Base-by-base conservation (phyloP, 2,329 filamentous ascomycete genomes). In the Pseudogymnoascus sp. region DNA sequence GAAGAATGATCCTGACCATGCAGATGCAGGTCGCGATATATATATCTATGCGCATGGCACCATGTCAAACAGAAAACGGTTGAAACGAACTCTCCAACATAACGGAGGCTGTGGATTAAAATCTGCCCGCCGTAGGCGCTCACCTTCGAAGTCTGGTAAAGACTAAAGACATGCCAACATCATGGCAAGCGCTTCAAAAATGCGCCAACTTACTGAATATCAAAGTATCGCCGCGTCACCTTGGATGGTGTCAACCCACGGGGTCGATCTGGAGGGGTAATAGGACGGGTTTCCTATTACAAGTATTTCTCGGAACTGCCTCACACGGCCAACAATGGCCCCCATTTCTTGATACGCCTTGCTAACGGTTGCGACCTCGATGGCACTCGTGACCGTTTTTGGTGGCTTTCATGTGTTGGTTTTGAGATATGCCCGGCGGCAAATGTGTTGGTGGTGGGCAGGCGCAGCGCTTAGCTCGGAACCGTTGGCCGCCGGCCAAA, bases 151-250 rank as follows among this genome's bases (percentile, higher is more conserved):
- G 45, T 33, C 4, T 33, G n/a, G 29, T 33, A 55, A 31, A 52
- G 45, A 55, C 45, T 4, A 18, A n/a, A 31, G 27, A 55, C 45
- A 55, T n/a, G 4, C 45, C 27, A 33, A 55, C 27, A 55, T 55
- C 29, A 12, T 33, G 45, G 2, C 45, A 55, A 55, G 45, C 45
- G 45, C n/a, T 18, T 18, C 18, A 18, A 18, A 18, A 18, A 18
- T 18, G 45, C 45, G 45, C 45, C 45, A 55, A 55, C 45, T 55
- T 55, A 55, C 45, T 55, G 45, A 55, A 55, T 33, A 33, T 55
- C 45, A 55, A 29, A 55, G 33, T 55, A 55, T 55, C 45, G 9
- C 27, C 45, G 27, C 45, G 45, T 33, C 45, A 55, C 18, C 8
- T 18, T 55, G 45, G 45, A 4, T 12, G 27, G 27, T 18, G 45